phyloP scores from a whole-genome alignment of 2,329 filamentous ascomycete species.

The Beauveria pseudobassiana region DNA sequence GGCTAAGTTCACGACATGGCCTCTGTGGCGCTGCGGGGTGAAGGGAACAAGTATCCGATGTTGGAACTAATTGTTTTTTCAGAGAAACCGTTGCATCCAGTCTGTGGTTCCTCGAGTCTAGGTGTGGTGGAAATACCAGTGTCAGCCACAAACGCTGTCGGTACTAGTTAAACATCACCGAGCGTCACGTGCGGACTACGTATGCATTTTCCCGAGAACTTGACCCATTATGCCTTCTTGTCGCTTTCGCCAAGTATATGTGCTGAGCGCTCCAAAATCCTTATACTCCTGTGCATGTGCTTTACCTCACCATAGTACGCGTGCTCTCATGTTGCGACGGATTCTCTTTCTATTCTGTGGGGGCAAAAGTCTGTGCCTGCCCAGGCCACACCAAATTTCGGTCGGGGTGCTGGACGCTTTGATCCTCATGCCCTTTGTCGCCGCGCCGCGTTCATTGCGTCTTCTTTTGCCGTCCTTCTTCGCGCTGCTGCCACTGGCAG shows the following conservation, averaged over 20 bases:
- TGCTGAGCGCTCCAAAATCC: neutral
- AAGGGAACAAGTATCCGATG: neutral
- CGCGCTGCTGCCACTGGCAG: neutral
- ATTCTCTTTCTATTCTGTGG: neutral
- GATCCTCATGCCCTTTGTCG: neutral
- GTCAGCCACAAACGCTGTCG: neutral
- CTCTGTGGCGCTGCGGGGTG: neutral
- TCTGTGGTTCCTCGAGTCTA: neutral
- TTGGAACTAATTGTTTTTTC: neutral
- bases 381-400: neutral
- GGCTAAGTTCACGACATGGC: slow-evolving; percentile 9
- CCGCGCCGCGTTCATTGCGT: slow-evolving; percentile 13
- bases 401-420: neutral
- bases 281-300: neutral
- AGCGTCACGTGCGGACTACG: slow-evolving; percentile 6
- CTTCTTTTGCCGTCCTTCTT: slow-evolving; percentile 17
- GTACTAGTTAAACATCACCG: slow-evolving; percentile 4
- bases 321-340: neutral
- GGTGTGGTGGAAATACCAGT: neutral
- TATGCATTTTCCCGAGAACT: neutral
- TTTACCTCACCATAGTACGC: neutral
- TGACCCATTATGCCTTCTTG: neutral
- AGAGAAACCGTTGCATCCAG: neutral
- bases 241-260: neutral
- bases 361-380: neutral